Base-by-base conservation (phyloP, 148 eudicot genomes). In the Camellia sinensis region DNA sequence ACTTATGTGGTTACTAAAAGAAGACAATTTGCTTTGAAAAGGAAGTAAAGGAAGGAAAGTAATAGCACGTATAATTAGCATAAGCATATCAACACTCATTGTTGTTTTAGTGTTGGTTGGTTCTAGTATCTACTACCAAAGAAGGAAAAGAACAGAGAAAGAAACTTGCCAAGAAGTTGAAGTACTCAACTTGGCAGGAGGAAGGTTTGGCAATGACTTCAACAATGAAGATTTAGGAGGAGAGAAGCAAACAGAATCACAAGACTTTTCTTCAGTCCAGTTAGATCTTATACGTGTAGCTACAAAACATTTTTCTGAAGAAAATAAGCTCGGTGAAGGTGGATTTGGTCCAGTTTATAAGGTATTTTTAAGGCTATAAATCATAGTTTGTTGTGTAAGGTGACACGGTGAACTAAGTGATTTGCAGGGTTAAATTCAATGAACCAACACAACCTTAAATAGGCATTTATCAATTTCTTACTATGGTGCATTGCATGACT, bases 291-390 rank as follows among this genome's bases (percentile, higher is more conserved):
- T 19, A 18, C 18, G 4, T 62, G 37, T 11, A 66, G 74, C 81
- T 12, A 82, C 85, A 37, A 48, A 11, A 1, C 72, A 82, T 29
- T 82, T 82, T 70, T 69, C 80, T 29, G 80, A 59, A 45, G 63
- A 44, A 45, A 82, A 82, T 50, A 82, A 70, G 62, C 80, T 82
- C 3, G 74, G 83, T 45, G 62, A 74, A 78, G 84, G 84, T 61
- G 76, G 83, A 66, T 81, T 76, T 21, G 80, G 83, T 12, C 46
- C 65, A 19, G 80, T 81, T 6, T 81, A 81, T 70, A 81, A 75
- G 75, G 74, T 76, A 59, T 14, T 12, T 19, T 41, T 21, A 18
- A 5, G 19, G 3, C 15, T 6, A 17, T n/a, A 13, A 12, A 72
- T 48, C 52, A 48, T 5, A 48, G 52, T 7, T 48, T 72, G 8